Evolutionary conservation across 2,329 filamentous ascomycete genomes (phyloP), one percentile per base, ranked within the genome.

Genomic region (Passalora sequoiae): DNA sequence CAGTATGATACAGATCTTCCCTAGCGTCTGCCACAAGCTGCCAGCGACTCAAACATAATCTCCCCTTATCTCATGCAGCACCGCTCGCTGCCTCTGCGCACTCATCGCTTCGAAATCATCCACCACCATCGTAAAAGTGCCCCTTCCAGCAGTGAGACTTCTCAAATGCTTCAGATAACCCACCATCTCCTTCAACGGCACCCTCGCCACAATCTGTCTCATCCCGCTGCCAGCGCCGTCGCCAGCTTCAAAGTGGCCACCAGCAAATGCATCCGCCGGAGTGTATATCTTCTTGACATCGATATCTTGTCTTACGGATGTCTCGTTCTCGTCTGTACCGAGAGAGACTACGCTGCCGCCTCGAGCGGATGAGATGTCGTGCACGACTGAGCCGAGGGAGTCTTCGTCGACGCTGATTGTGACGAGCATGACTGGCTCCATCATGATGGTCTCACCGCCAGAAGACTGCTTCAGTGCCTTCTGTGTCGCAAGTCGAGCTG

Each of bases 121-220:
- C 36, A 86, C 78, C 49, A 69, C 77, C 83, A 87, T 87, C 4
- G 86, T 78, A 62, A 86, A 87, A 1, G 82, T 86, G 0, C 83
- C 83, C 43, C 92, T 75, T 0, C 92, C 92, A 2, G 84, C 86
- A 3, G 91, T 98, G 70, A 95, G 76, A 66, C 87, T 89, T 40
- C 92, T 75, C 51, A 98, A 68, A 61, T 94, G 86, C 63, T 88
- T 87, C 56, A 97, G 73, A 65, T 97, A 98, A 30, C 91, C 86
- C 25, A 97, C 83, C 87, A 97, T 96, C 67, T 97, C 91, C 68
- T 92, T 94, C 57, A 97, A 73, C 22, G 92, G 92, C 20, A 97
- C 91, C 58, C 86, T 81, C 16, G 89, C 92, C 8, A 84, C 81
- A 54, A 98, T 87, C 45, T 80, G 77, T 22, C 58, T 53, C 39